Percentiles rank a stretch among this genome's conserved stretches.
These are phyloP conservation scores for Alternaria atra DNA, from an alignment of 2,329 filamentous ascomycete species.

Conservation along the genomic window DNA sequence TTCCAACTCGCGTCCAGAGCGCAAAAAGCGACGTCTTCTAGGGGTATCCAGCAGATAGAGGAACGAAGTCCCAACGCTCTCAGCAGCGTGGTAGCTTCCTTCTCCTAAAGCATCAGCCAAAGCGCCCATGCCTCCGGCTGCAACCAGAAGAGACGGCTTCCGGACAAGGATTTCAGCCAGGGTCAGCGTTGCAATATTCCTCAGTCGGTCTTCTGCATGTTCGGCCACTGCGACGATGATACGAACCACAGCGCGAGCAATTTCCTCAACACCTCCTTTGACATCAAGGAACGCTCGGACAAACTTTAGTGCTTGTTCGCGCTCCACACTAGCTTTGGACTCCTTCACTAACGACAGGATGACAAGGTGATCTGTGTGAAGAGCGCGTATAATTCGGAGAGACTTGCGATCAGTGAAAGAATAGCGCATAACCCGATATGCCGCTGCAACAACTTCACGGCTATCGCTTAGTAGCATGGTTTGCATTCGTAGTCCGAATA, in stretches of 20 bases:
- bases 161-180: slow-evolving; percentile 89
- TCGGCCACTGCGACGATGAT: slow-evolving; percentile 92
- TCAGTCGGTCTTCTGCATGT: slow-evolving; percentile 82
- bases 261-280: slow-evolving; percentile 87
- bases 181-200: slow-evolving; percentile 91
- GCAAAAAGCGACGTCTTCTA: slow-evolving; percentile 79
- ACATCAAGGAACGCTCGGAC: slow-evolving; percentile 94
- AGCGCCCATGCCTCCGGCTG: slow-evolving; percentile 83
- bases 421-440: slow-evolving; percentile 91
- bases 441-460: slow-evolving; percentile 92
- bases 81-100: slow-evolving; percentile 89
- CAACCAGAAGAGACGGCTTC: slow-evolving; percentile 81
- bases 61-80: slow-evolving; percentile 87
- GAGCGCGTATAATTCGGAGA: slow-evolving; percentile 81
- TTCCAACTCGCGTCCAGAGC: slow-evolving; percentile 88
- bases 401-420: slow-evolving; percentile 92
- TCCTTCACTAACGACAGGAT: slow-evolving; percentile 94
- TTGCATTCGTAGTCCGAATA: slow-evolving; percentile 93
- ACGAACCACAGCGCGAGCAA: slow-evolving; percentile 85
- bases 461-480: slow-evolving; percentile 96
- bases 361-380: slow-evolving; percentile 93
- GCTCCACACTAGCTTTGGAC: slow-evolving; percentile 93
- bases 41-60: slow-evolving; percentile 89
- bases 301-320: slow-evolving; percentile 97
- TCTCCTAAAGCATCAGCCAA: slow-evolving; percentile 93